Base-by-base conservation (phyloP, 805 yeast species). In the Nakazawaea wyomingensis region DNA sequence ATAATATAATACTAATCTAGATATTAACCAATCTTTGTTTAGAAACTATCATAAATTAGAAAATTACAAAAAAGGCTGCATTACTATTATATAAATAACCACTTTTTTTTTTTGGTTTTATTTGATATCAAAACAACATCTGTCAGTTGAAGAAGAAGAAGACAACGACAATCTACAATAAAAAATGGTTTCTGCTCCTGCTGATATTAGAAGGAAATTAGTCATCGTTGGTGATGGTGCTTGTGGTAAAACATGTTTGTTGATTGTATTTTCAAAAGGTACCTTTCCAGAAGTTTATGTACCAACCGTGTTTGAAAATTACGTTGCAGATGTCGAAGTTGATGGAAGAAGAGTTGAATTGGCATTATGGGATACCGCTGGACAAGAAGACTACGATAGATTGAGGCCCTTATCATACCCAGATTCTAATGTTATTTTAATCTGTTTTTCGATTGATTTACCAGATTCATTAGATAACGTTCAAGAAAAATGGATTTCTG, bases 161-260 rank as follows among this genome's bases (percentile, higher is more conserved):
- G n/a, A n/a, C n/a, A n/a, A n/a, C n/a, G n/a, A 22, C 9, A 29
- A 22, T 14, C 10, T 20, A 38, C 16, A 30, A 40, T 17, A 26
- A 11, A 37, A 32, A 34, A 44, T 39, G 51, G 60, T 61, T 63
- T 71, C 72, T 52, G 70, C 75, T 57, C 66, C 72, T 51, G 76
- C 78, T 53, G 75, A 72, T 58, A 66, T 72, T 54, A 70, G 88
- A 74, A 81, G 84, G 70, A 88, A 88, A 69, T 76, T 88, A 60
- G 96, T 89, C 64, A 86, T 89, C 60, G 96, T 88, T 45, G 96
- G 96, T 66, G 96, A 88, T 65, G 96, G 96, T 79, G 96, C 96
- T 46, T 89, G 96, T 73, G 96, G 96, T 71, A 88, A 88, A 62
- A 89, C 96, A 6, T 89, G 96, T 77, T 71, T 88, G 56, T 74